Conservation (phyloP, 1,284 basidiomycete genomes). For the Austroboletus novae-zelandiae region DNA sequence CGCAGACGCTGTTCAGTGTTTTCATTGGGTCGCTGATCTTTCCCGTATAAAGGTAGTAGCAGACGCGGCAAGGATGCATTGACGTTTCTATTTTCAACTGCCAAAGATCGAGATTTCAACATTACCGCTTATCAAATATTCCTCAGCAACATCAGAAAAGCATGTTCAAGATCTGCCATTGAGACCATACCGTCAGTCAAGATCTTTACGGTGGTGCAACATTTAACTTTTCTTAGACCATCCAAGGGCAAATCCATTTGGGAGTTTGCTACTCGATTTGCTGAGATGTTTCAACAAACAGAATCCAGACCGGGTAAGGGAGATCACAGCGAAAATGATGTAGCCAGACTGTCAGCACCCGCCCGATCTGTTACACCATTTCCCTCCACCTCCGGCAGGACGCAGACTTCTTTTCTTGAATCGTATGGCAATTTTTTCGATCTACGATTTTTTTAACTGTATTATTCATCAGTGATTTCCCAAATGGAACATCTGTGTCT, state of each 20-base stretch:
- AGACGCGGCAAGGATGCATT: slow-evolving; percentile 12
- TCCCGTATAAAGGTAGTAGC: slow-evolving; percentile 13
- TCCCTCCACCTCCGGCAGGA: slow-evolving; percentile 20
- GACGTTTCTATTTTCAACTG: slow-evolving; percentile 24
- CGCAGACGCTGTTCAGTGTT: not conserved
- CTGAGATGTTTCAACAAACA: slow-evolving; percentile 21
- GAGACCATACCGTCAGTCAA: slow-evolving; percentile 18
- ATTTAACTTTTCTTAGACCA: slow-evolving; percentile 15
- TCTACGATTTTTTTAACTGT: not conserved
- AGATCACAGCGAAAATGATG: not conserved
- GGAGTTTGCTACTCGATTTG: not conserved
- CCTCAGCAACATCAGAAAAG: slow-evolving; percentile 12
- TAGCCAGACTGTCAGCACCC: not conserved
- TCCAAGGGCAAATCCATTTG: slow-evolving; percentile 18
- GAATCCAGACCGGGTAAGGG: slow-evolving; percentile 3
- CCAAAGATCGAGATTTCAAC: slow-evolving; percentile 14
- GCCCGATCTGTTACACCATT: slow-evolving; percentile 16
- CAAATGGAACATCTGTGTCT: slow-evolving; percentile 7
- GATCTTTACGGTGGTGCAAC: not conserved
- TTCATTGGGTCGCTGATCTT: not conserved
- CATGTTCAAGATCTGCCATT: not conserved
- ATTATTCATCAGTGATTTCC: slow-evolving; percentile 10
- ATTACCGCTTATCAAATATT: slow-evolving; percentile 25
- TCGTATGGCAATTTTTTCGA: slow-evolving; percentile 15
- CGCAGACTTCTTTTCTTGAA: slow-evolving; percentile 7